Percentiles rank a stretch among this genome's conserved stretches.
phyloP scores from a whole-genome alignment of 176 grass and related monocot species.

The Puccinellia tenuiflora region DNA sequence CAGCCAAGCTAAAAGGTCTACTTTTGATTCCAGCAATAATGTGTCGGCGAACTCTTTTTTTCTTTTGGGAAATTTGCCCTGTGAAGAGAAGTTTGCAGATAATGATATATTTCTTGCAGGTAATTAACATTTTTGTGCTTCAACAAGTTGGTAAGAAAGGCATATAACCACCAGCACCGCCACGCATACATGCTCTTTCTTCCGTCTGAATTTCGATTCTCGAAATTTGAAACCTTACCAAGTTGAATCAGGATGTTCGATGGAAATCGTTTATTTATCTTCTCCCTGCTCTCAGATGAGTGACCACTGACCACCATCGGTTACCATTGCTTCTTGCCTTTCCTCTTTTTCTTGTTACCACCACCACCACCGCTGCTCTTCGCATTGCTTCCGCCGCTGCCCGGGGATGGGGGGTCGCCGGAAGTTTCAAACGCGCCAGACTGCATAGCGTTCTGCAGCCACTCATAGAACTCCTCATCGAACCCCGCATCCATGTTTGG shows the following conservation, averaged over 20 bases:
- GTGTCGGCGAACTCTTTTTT: background rate
- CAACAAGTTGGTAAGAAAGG: background rate
- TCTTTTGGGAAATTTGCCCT: background rate
- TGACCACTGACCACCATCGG: background rate
- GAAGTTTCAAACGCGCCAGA: conserved; percentile 72
- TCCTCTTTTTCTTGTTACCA: conserved; percentile 63
- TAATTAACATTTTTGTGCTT: background rate
- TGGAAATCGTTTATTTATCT: conserved; percentile 19
- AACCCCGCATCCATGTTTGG: conserved; percentile 61
- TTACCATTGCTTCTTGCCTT: conserved; percentile 87
- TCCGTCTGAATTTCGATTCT: background rate
- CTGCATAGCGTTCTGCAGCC: conserved; percentile 81
- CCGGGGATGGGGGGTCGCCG: conserved; percentile 40
- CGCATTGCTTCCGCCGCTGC: conserved; percentile 32
- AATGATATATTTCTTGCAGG: background rate
- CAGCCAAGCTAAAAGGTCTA: background rate
- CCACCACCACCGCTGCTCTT: conserved; percentile 33
- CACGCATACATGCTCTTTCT: background rate
- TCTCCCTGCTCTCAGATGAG: background rate
- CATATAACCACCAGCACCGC: background rate
- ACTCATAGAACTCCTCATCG: conserved; percentile 83
- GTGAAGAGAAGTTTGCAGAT: background rate
- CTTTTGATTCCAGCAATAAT: background rate
- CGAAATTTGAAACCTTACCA: background rate
- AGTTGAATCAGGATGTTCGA: background rate